phyloP scores from a whole-genome alignment of 2,329 filamentous ascomycete genomes.

The Coniochaeta hoffmannii region DNA sequence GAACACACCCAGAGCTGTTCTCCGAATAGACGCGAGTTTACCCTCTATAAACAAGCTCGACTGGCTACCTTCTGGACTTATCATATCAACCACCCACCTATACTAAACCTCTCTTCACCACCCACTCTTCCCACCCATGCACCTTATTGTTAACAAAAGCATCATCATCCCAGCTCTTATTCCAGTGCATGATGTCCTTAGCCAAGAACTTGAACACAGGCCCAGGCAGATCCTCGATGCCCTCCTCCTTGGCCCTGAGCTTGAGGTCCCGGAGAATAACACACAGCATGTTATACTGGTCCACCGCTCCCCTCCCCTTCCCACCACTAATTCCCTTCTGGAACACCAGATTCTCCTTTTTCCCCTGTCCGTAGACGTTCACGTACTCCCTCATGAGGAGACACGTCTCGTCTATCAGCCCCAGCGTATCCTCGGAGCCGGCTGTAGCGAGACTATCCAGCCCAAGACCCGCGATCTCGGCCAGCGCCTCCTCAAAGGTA shows the following conservation, averaged over 20 bases:
- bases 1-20: too few relatives aligned
- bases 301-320: neutral
- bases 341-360: constrained; percentile 3
- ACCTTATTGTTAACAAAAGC: constrained; percentile 2
- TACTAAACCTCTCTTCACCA: neutral
- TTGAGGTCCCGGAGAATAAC: constrained; percentile 1
- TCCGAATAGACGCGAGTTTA: too few relatives aligned
- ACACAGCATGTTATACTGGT: constrained; percentile 5
- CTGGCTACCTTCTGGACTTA: too few relatives aligned
- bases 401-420: neutral
- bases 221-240: neutral
- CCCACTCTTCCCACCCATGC: constrained; percentile 5
- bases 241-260: neutral
- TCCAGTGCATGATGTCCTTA: constrained; percentile 4
- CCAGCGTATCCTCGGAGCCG: neutral
- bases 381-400: constrained; percentile 5
- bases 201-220: constrained; percentile 5
- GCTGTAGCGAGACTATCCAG: neutral
- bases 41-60: too few relatives aligned
- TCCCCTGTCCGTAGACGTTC: neutral
- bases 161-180: constrained; percentile 3
- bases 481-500: neutral
- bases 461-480: neutral
- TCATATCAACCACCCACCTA: too few relatives aligned
- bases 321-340: neutral